Evolutionary conservation across 192 early-diverging fungal genomes (phyloP), one percentile per base, ranked within the genome.

Genomic region (Phycomyces blakesleeanus): DNA sequence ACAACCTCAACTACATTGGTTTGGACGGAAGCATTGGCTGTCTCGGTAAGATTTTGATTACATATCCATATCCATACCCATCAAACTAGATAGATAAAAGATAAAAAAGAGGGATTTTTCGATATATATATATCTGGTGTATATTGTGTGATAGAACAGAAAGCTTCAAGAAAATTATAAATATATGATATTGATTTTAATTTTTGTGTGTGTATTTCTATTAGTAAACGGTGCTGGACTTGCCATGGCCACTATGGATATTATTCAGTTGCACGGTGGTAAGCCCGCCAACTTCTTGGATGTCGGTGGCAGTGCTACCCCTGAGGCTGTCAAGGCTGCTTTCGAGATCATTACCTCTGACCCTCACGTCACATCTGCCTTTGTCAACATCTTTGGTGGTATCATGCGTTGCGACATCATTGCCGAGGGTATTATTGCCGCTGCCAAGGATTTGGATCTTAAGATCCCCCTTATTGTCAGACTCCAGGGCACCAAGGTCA

Each of bases 201-300:
- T n/a, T n/a, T n/a, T n/a, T n/a, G n/a, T n/a, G n/a, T n/a, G n/a
- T n/a, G n/a, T n/a, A n/a, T n/a, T n/a, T n/a, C n/a, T 62, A 47
- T 20, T 55, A 71, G 90, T 97, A 60, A 99, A 99, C 82, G 97
- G 97, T 66, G 95, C 97, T 49, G 97, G 97, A 69, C 85, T 99
- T 41, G 97, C 95, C 75, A 99, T 97, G 97, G 90, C 97, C 55
- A 99, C 97, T 57, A 99, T 97, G 95, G 97, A 99, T 78, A 99
- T 99, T 71, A 97, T 99, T 79, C 97, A 99, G 84, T 84, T 99
- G 55, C 87, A 99, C 82, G 97, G 95, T 59, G 97, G 97, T 40
- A 91, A 93, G 65, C 97, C 97, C 9, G 97, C 95, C 72, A 99
- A 99, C 86, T 99, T 99, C 82, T 86, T 99, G 60, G 95, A 99